A percentile compares a stretch with the other conserved stretches of the same genome.
These are phyloP conservation scores for Pseudogymnoascus sp. DNA, from an alignment of 2,329 filamentous ascomycete species.

Conservation along the genomic window DNA sequence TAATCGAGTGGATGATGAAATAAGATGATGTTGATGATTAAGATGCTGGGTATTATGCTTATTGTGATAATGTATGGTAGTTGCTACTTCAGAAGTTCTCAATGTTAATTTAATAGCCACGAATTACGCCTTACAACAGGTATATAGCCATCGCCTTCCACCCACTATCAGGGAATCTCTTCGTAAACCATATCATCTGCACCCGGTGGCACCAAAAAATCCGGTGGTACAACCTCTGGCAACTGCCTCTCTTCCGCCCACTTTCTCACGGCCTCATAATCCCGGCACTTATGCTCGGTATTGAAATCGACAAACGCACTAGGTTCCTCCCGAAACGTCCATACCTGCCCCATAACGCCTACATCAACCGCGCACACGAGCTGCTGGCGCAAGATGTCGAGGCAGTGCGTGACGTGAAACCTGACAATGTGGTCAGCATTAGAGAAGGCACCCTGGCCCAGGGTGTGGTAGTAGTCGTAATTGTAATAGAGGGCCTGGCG, in stretches of 20 bases:
- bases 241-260: slow-evolving; percentile 44
- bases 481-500: slow-evolving; percentile 45
- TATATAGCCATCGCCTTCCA: not conserved
- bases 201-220: slow-evolving; percentile 18
- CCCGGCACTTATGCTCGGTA: slow-evolving; percentile 43
- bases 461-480: slow-evolving; percentile 40
- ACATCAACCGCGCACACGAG: slow-evolving; percentile 47
- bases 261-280: slow-evolving; percentile 42
- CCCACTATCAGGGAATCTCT: slow-evolving; percentile 15
- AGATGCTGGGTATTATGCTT: not conserved
- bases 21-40: not conserved
- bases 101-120: not conserved
- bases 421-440: slow-evolving; percentile 41
- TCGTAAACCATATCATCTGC: slow-evolving; percentile 15
- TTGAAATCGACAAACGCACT: slow-evolving; percentile 45
- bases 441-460: slow-evolving; percentile 38
- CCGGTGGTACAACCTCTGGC: slow-evolving; percentile 18
- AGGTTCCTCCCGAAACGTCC: slow-evolving; percentile 37
- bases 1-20: not conserved
- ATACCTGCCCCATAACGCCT: slow-evolving; percentile 46
- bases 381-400: slow-evolving; percentile 47
- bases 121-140: not conserved
- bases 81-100: not conserved
- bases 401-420: slow-evolving; percentile 45
- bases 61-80: not conserved